A percentile compares a stretch with the other conserved stretches of the same genome.
Conservation (phyloP, 345 rosid genomes). For the Populus simonii region DNA sequence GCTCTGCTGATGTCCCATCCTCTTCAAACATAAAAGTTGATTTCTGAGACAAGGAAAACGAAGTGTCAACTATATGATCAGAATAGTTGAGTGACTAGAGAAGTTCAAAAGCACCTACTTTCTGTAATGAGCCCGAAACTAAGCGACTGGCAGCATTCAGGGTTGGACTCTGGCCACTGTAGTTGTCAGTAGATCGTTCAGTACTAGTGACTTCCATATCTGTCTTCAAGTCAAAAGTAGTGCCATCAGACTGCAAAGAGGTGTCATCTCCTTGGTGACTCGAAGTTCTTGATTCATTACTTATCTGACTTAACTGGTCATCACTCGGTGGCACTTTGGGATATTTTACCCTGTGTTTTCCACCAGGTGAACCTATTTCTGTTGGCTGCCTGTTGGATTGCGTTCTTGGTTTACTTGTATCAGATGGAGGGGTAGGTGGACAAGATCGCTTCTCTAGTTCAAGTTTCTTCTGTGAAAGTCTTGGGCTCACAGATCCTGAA, state of each 20-base stretch:
- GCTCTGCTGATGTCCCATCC: conserved; percentile 43
- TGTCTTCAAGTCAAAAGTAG: conserved; percentile 28
- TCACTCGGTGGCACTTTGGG: conserved; percentile 46
- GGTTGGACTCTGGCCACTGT: conserved; percentile 43
- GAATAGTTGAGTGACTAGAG: background rate
- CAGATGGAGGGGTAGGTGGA: conserved; percentile 82
- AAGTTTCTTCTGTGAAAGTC: conserved; percentile 71
- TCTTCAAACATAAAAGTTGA: conserved; percentile 46
- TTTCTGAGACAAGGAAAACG: conserved; percentile 38
- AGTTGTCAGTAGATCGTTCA: conserved; percentile 31
- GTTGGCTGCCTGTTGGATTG: conserved; percentile 35
- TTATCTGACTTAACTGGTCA: conserved; percentile 71
- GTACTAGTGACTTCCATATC: conserved; percentile 36
- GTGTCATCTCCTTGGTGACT: conserved; percentile 55
- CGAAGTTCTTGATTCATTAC: conserved; percentile 63
- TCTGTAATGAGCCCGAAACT: conserved; percentile 44
- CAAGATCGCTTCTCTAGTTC: conserved; percentile 71
- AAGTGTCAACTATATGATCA: conserved; percentile 16
- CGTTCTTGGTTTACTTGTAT: conserved; percentile 57
- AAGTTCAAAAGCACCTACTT: conserved; percentile 41
- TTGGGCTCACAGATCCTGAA: conserved; percentile 73
- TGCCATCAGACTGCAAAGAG: conserved; percentile 58
- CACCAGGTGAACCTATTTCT: conserved; percentile 60
- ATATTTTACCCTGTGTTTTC: conserved; percentile 48
- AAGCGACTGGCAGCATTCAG: conserved; percentile 31